phyloP scores from a whole-genome alignment of 78 protist genomes.

The Dictyostelium citrinum region DNA sequence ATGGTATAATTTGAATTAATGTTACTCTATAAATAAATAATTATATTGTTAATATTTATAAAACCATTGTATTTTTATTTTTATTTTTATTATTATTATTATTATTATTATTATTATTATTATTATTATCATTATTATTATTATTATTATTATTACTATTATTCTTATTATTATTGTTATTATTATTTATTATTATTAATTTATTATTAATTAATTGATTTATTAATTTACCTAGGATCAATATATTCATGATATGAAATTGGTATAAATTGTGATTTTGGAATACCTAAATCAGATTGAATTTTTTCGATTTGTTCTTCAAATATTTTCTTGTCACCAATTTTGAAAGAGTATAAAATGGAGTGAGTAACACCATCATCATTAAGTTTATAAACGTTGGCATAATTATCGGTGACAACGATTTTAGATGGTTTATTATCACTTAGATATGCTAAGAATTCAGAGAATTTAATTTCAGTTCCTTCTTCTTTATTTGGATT shows the following conservation, averaged over 20 bases:
- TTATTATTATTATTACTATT: no score
- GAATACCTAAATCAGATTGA: slow-evolving; percentile 34
- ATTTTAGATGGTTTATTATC: slow-evolving; percentile 33
- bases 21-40: neutral
- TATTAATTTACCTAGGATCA: neutral
- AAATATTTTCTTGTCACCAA: slow-evolving; percentile 71
- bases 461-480: neutral
- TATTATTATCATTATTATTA: no score
- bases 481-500: neutral
- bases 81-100: no score
- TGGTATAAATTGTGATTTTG: slow-evolving; percentile 14
- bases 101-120: no score
- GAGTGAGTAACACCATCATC: neutral
- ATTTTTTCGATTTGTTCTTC: slow-evolving; percentile 68
- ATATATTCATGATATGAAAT: slow-evolving; percentile 14
- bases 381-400: neutral
- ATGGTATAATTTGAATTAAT: slow-evolving; percentile 32
- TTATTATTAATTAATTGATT: neutral
- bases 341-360: neutral
- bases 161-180: no score
- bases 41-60: no score
- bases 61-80: no score
- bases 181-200: neutral
- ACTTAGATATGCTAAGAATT: neutral
- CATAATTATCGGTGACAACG: slow-evolving; percentile 1